Base-by-base conservation (phyloP, 2,329 filamentous ascomycete genomes). In the Chaetomium sp. region DNA sequence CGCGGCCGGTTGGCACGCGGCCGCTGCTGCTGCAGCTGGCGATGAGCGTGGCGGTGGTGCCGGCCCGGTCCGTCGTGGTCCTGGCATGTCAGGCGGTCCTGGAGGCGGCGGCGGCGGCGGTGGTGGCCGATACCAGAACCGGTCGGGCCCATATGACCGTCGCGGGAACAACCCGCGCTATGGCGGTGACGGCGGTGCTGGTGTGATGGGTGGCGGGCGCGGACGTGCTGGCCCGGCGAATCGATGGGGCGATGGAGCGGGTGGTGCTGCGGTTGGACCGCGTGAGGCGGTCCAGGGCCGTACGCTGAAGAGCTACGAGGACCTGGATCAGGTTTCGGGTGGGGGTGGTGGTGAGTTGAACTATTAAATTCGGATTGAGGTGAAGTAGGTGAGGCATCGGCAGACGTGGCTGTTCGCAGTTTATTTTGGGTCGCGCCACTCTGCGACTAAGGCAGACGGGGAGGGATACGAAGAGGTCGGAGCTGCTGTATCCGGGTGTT, bases 261-360 rank as follows among this genome's bases (percentile, higher is more conserved):
- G 88, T 41, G 87, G 82, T 32, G 84, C 87, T 37, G 85, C 87
- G 2, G 86, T 91, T 58, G 91, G 91, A 0, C 92, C 94, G 19
- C 82, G 89, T 19, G 91, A 97, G 72, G 92, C 94, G 9, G 91
- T 95, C 0, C 89, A 95, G 63, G 94, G 94, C 5, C 84, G 94
- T 55, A 96, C 89, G 59, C 75, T 99, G 62, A 96, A 95, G 79
- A 96, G 90, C 70, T 99, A 99, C 69, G 95, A 99, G 71, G 94
- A 99, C 69, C 77, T 99, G 32, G 94, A 99, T 74, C 92, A 95
- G 46, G 86, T 87, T 56, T 84, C 84, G 40, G 83, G 85, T 11
- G 78, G 81, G 38, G 89, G 86, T 42, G 84, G 86, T 42, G 88
- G 89, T 34, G 92, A 96, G 74, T 76, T 97, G 66, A 95, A 97